Evolutionary conservation across 2,329 filamentous ascomycete genomes (phyloP).

Genomic region (Reticulascus tulasneorum): DNA sequence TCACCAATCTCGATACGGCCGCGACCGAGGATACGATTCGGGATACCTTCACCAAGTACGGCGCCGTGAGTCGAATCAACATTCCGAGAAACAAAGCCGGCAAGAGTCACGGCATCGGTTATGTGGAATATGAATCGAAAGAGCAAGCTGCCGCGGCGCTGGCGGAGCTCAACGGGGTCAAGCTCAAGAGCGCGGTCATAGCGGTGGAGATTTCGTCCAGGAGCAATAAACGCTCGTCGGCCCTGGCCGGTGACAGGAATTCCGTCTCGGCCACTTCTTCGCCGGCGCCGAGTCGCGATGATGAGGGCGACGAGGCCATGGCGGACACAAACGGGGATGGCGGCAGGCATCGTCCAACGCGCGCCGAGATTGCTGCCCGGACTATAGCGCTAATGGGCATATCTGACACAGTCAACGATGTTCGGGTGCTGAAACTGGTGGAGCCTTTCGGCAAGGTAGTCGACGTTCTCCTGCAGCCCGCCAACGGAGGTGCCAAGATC

Average conservation of each 20-base stretch:
- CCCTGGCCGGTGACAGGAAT: constrained; percentile 24
- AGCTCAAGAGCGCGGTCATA: constrained; percentile 64
- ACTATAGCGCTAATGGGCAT: constrained; percentile 81
- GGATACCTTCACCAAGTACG: constrained; percentile 70
- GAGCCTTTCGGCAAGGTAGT: constrained; percentile 67
- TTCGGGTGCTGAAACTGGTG: constrained; percentile 70
- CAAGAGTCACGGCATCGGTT: constrained; percentile 72
- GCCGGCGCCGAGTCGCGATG: constrained; percentile 29
- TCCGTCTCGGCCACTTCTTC: constrained; percentile 29
- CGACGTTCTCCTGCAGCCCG: constrained; percentile 74
- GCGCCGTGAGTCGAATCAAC: constrained; percentile 67
- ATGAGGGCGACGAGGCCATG: constrained; percentile 36
- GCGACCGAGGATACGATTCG: constrained; percentile 65
- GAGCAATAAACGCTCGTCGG: constrained; percentile 52
- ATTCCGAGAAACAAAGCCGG: constrained; percentile 66
- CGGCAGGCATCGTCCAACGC: constrained; percentile 24
- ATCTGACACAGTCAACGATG: constrained; percentile 88
- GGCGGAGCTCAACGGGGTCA: constrained; percentile 65
- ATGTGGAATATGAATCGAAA: constrained; percentile 70
- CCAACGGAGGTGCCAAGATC: constrained; percentile 80
- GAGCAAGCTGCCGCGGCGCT: constrained; percentile 65
- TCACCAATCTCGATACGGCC: constrained; percentile 63
- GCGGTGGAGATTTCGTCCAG: constrained; percentile 59
- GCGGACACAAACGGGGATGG: constrained; percentile 19
- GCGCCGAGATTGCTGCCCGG: constrained; percentile 54